These are phyloP conservation scores for Nicotiana tomentosiformis DNA, from an alignment of 257 asterid species.

Conservation along the genomic window DNA sequence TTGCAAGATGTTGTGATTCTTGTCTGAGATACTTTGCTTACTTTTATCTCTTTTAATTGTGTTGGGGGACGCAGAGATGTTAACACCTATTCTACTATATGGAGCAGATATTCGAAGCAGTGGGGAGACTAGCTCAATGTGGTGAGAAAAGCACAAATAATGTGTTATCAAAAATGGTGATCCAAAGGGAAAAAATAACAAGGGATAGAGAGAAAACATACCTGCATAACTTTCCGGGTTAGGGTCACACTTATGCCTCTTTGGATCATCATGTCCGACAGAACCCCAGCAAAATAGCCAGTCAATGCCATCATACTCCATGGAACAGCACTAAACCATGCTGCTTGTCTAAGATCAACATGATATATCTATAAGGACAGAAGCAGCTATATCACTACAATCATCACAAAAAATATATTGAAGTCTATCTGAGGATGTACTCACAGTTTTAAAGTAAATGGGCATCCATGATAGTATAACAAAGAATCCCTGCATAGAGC, in stretches of 20 bases:
- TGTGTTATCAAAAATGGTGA: background rate
- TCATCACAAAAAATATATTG: background rate
- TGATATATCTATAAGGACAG: constrained; percentile 58
- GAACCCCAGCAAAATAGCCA: constrained; percentile 85
- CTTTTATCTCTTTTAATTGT: no score
- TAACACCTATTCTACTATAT: no score
- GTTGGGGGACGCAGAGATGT: no score
- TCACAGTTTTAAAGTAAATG: constrained; percentile 84
- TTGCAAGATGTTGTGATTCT: no score
- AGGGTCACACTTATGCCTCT: constrained; percentile 68
- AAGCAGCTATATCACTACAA: background rate
- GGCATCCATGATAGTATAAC: constrained; percentile 99
- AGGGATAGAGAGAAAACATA: constrained; percentile 5
- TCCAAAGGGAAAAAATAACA: background rate
- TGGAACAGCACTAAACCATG: constrained; percentile 98
- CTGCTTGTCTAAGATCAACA: constrained; percentile 94
- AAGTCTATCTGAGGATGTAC: constrained; percentile 5
- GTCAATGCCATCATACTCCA: constrained; percentile 93
- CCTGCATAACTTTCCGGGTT: constrained; percentile 98
- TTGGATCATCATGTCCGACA: constrained; percentile 81
- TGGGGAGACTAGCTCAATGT: no score
- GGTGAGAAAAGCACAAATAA: no score
- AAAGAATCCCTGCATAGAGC: constrained; percentile 75
- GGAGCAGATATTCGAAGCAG: no score
- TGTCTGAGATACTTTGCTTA: no score